These are phyloP conservation scores for Aureobasidium zeae DNA, from an alignment of 2,329 filamentous ascomycete genomes.

Conservation along the genomic window DNA sequence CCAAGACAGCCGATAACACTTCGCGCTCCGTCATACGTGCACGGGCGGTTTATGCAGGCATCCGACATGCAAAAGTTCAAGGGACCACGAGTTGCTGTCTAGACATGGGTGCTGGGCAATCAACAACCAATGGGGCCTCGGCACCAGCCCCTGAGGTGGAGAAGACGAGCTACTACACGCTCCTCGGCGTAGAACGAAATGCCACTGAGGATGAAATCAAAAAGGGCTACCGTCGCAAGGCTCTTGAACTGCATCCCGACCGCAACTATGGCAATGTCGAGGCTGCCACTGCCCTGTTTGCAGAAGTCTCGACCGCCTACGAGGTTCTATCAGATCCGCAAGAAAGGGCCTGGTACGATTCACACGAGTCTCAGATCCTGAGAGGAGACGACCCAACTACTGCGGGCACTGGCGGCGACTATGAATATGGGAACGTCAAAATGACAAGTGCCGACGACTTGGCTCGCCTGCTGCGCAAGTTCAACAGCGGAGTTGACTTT, in stretches of 20 bases:
- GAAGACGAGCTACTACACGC: slow-evolving; percentile 78
- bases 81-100: background rate
- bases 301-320: slow-evolving; percentile 86
- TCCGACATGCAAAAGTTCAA: too few species aligned
- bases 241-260: slow-evolving; percentile 88
- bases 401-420: slow-evolving; percentile 37
- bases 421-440: slow-evolving; percentile 58
- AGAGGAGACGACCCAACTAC: slow-evolving; percentile 48
- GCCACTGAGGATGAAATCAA: slow-evolving; percentile 89
- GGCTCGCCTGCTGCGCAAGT: slow-evolving; percentile 65
- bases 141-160: slow-evolving; percentile 25
- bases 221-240: slow-evolving; percentile 82
- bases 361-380: slow-evolving; percentile 78
- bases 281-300: slow-evolving; percentile 73
- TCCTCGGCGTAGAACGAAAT: slow-evolving; percentile 62
- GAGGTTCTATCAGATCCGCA: slow-evolving; percentile 94
- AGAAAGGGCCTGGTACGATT: slow-evolving; percentile 96
- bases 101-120: slow-evolving; percentile 40
- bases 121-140: slow-evolving; percentile 25
- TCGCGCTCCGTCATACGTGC: too few species aligned
- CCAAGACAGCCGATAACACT: too few species aligned
- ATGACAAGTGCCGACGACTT: slow-evolving; percentile 77
- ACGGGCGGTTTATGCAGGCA: background rate
- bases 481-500: slow-evolving; percentile 69
- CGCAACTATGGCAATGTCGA: slow-evolving; percentile 83